Percentiles rank a stretch among this genome's conserved stretches.
Evolutionary conservation across 2,329 filamentous ascomycete genomes (phyloP).

Genomic region (Gyromitra esculenta): DNA sequence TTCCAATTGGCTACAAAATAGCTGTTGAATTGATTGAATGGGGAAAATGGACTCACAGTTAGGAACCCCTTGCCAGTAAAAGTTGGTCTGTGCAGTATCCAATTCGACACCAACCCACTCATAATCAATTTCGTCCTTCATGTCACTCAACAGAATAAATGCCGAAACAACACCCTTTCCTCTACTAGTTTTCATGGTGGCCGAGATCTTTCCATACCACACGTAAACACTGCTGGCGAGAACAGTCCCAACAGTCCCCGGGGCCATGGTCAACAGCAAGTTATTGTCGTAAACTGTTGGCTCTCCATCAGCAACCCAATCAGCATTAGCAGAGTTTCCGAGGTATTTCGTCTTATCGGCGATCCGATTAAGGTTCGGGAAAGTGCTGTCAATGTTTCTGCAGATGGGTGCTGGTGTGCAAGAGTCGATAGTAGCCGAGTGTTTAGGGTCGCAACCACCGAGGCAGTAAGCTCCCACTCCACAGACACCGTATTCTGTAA

Average conservation of each 20-base stretch:
- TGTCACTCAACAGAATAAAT: conserved; percentile 93
- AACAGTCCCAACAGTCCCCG: conserved; percentile 84
- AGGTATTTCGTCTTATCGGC: conserved; percentile 81
- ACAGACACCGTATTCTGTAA: conserved; percentile 45
- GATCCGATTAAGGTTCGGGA: conserved; percentile 76
- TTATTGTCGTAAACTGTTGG: conserved; percentile 70
- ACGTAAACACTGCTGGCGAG: conserved; percentile 86
- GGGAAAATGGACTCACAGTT: conserved; percentile 72
- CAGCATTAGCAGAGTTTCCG: conserved; percentile 78
- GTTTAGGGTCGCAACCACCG: conserved; percentile 89
- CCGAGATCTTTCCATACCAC: conserved; percentile 95
- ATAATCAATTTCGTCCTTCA: conserved; percentile 98
- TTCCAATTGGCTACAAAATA: not conserved
- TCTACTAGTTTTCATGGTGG: conserved; percentile 82
- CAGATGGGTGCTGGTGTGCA: conserved; percentile 88
- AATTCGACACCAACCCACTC: conserved; percentile 90
- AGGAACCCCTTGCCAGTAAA: conserved; percentile 92
- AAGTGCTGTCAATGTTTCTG: conserved; percentile 75
- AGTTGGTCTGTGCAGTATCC: conserved; percentile 86
- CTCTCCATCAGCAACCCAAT: conserved; percentile 89
- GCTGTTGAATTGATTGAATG: not conserved
- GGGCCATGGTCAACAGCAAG: conserved; percentile 87
- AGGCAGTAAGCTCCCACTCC: conserved; percentile 89
- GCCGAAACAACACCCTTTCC: conserved; percentile 93
- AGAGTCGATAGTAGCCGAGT: conserved; percentile 82